A percentile compares a stretch with the other conserved stretches of the same genome.
Evolutionary conservation across 768 basidiomycete genomes (phyloP).

Genomic region (Pleurotus tuber-regium): DNA sequence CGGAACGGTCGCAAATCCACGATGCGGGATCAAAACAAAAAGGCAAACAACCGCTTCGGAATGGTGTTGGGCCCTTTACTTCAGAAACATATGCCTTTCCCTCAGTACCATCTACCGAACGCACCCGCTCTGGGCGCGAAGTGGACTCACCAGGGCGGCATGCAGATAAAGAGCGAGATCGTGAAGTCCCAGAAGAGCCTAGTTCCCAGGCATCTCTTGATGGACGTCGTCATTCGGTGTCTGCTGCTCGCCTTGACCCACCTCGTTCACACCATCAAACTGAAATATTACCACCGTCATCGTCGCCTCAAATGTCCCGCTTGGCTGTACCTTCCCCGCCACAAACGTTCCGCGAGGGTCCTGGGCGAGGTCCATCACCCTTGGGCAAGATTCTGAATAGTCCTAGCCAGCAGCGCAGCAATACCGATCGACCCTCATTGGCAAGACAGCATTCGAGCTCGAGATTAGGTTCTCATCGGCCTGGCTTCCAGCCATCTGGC

Average conservation of each 20-base stretch:
- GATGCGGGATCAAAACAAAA: slow-evolving; percentile 21
- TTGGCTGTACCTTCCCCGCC: slow-evolving; percentile 32
- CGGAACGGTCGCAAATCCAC: slow-evolving; percentile 13
- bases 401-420: slow-evolving; percentile 9
- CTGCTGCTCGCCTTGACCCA: slow-evolving; percentile 49
- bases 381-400: not conserved
- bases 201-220: slow-evolving; percentile 52
- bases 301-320: slow-evolving; percentile 24
- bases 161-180: slow-evolving; percentile 32
- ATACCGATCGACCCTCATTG: slow-evolving; percentile 23
- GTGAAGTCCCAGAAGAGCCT: slow-evolving; percentile 36
- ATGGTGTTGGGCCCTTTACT: slow-evolving; percentile 40
- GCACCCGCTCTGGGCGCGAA: slow-evolving; percentile 33
- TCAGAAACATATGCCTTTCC: slow-evolving; percentile 48
- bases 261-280: slow-evolving; percentile 22
- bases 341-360: slow-evolving; percentile 29
- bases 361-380: slow-evolving; percentile 13
- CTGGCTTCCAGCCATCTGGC: slow-evolving; percentile 9
- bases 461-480: slow-evolving; percentile 9
- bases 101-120: slow-evolving; percentile 26
- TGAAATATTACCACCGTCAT: slow-evolving; percentile 15
- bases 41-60: slow-evolving; percentile 33
- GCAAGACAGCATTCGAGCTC: slow-evolving; percentile 22
- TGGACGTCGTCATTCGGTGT: slow-evolving; percentile 45
- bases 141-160: slow-evolving; percentile 39